Evolutionary conservation across 2,329 filamentous ascomycete genomes (phyloP).

Genomic region (Paecilomyces fulvus): DNA sequence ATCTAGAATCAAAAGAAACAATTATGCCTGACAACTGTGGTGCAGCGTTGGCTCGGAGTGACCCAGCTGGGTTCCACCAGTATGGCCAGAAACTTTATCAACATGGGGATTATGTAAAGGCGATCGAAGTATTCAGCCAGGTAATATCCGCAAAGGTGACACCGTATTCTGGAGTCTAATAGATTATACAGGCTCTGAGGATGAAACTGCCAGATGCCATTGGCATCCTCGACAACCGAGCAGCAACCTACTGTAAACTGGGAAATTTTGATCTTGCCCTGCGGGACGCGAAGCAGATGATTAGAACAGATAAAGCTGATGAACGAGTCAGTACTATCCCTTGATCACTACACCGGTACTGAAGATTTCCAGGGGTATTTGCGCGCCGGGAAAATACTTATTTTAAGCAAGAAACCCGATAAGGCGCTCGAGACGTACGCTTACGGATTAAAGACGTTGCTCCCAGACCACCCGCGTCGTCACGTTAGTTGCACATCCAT

Average conservation of each 20-base stretch:
- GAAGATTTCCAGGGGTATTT: slow-evolving; percentile 41
- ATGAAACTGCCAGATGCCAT: slow-evolving; percentile 23
- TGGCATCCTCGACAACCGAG: slow-evolving; percentile 46
- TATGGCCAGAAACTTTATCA: slow-evolving; percentile 37
- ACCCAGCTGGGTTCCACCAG: slow-evolving; percentile 22
- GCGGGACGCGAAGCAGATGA: slow-evolving; percentile 50
- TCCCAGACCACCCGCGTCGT: slow-evolving; percentile 27
- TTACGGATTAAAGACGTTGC: slow-evolving; percentile 48
- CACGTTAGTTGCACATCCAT: slow-evolving; percentile 14
- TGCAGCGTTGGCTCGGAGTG: slow-evolving; percentile 8
- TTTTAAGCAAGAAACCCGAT: slow-evolving; percentile 41
- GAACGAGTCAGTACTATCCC: slow-evolving; percentile 33
- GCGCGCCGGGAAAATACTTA: slow-evolving; percentile 42
- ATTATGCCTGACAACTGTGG: slow-evolving; percentile 1
- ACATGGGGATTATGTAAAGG: slow-evolving; percentile 34
- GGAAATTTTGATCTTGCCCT: slow-evolving; percentile 43
- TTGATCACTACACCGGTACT: background rate
- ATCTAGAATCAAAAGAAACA: background rate
- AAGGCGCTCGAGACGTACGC: slow-evolving; percentile 49
- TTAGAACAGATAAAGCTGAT: slow-evolving; percentile 42
- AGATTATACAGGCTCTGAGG: slow-evolving; percentile 27
- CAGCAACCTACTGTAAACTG: slow-evolving; percentile 48
- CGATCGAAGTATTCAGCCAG: slow-evolving; percentile 34
- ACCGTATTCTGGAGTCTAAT: too few species aligned
- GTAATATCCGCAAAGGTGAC: slow-evolving; percentile 15